Evolutionary conservation across 768 basidiomycete species (phyloP).

Genomic region (Suillus weaverae): DNA sequence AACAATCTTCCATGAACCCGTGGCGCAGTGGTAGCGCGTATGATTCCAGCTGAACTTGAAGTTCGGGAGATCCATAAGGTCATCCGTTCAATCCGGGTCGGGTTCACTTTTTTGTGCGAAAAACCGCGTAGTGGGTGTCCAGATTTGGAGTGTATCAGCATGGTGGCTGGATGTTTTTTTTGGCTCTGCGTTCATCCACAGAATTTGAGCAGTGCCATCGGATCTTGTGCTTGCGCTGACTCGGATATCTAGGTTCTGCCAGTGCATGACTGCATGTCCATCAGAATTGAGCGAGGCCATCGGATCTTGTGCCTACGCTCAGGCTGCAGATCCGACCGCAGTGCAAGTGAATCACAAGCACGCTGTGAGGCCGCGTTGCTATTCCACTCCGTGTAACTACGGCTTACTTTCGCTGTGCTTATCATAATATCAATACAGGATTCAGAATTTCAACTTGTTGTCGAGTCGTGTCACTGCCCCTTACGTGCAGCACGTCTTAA

Average conservation of each 20-base stretch:
- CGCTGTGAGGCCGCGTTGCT: neutral
- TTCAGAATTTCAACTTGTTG: too few species aligned
- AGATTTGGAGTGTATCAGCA: neutral
- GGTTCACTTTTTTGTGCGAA: slow-evolving; percentile 1
- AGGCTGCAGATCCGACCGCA: neutral
- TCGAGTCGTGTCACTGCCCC: neutral
- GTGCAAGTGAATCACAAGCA: neutral
- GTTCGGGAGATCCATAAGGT: slow-evolving; percentile 38
- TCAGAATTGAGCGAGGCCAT: too few species aligned
- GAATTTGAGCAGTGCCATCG: neutral
- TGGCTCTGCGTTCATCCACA: neutral
- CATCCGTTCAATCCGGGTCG: slow-evolving; percentile 49
- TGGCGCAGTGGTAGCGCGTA: slow-evolving; percentile 33
- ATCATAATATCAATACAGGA: too few species aligned
- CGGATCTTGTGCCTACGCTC: neutral
- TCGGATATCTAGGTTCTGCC: too few species aligned
- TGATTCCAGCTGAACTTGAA: slow-evolving; percentile 27
- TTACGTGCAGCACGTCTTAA: neutral
- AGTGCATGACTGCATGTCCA: too few species aligned
- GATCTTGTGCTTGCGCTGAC: neutral
- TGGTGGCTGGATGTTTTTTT: neutral
- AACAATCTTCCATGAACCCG: slow-evolving; percentile 8
- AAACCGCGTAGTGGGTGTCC: neutral
- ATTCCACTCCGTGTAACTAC: neutral
- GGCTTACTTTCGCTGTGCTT: neutral